Percentiles rank a stretch among this genome's conserved stretches.
These are phyloP conservation scores for Dictyostelium firmibasis DNA, from an alignment of 78 protist species.

Conservation along the genomic window DNA sequence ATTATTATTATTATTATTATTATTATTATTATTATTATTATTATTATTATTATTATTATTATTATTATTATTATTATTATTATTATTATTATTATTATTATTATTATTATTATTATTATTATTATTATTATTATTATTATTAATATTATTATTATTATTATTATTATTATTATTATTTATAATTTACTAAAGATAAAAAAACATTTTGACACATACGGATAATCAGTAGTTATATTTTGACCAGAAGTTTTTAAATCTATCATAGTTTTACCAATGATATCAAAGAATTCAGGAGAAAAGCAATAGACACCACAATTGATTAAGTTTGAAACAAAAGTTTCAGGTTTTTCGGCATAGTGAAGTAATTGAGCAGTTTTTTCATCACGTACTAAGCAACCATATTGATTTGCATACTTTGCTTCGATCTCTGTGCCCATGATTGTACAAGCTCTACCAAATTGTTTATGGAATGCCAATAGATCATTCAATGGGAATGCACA, in stretches of 20 bases:
- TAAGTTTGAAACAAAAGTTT: slow-evolving; percentile 63
- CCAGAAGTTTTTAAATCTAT: slow-evolving; percentile 13
- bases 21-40: too few relatives aligned
- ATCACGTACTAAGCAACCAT: slow-evolving; percentile 74
- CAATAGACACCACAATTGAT: slow-evolving; percentile 85
- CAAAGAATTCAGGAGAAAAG: slow-evolving; percentile 62
- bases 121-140: too few relatives aligned
- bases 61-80: too few relatives aligned
- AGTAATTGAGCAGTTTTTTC: slow-evolving; percentile 53
- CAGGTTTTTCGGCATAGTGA: slow-evolving; percentile 85
- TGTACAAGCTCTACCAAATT: neutral
- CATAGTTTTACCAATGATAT: slow-evolving; percentile 36
- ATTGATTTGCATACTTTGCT: slow-evolving; percentile 58
- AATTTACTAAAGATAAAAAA: too few relatives aligned
- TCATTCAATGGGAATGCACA: slow-evolving; percentile 76
- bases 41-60: too few relatives aligned
- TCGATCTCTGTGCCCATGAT: slow-evolving; percentile 56
- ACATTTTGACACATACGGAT: slow-evolving; percentile 53
- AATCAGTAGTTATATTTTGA: slow-evolving; percentile 15
- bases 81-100: too few relatives aligned
- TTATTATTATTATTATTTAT: neutral
- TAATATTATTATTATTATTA: neutral
- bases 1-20: too few relatives aligned
- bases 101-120: too few relatives aligned
- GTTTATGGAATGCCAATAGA: slow-evolving; percentile 24